Evolutionary conservation across 2,329 filamentous ascomycete genomes (phyloP), one percentile per base, ranked within the genome.

Genomic region (Stemphylium vesicarium): DNA sequence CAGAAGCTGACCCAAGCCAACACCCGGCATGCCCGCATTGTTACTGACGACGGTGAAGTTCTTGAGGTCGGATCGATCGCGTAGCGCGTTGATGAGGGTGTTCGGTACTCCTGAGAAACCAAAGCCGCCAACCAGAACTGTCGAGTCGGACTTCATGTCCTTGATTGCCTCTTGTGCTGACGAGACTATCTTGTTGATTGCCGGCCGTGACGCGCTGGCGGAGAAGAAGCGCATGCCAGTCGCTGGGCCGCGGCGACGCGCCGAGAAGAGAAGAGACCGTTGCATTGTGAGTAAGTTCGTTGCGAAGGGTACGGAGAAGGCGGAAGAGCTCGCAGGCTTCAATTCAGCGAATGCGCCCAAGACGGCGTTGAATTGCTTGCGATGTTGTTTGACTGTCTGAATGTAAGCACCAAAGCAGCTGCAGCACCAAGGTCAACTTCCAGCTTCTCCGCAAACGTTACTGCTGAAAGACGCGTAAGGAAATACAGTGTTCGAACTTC

Each of bases 1-100:
- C 0, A 89, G 84, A 26, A 93, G 81, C 8, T 85, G 83, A 1
- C 89, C 86, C 13, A 94, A 78, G 1, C 90, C 90, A 4, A 87
- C 85, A 24, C 86, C 85, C 35, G 88, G 85, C 26, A 86, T 81
- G 22, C 90, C 90, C 7, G 90, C 90, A 70, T 94, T 94, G 71
- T 94, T 94, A 45, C 89, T 92, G 2, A 93, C 88, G 16, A 89
- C 89, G 0, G 89, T 92, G 26, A 94, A 80, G 48, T 74, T 72
- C 13, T 53, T 68, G 45, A 74, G 63, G 40, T 75, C 72, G 22
- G 62, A 57, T 16, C 73, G 70, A 33, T 75, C 71, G 52, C 73
- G 72, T 4, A 77, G 62, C 22, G 73, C 71, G 42, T 76, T 75
- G 61, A 77, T 77, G 26, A 77, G 69, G 9, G 74, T 75, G 47